Evolutionary conservation across 495 filamentous ascomycete species (phyloP).

Genomic region (Lasiosphaeria hispida): DNA sequence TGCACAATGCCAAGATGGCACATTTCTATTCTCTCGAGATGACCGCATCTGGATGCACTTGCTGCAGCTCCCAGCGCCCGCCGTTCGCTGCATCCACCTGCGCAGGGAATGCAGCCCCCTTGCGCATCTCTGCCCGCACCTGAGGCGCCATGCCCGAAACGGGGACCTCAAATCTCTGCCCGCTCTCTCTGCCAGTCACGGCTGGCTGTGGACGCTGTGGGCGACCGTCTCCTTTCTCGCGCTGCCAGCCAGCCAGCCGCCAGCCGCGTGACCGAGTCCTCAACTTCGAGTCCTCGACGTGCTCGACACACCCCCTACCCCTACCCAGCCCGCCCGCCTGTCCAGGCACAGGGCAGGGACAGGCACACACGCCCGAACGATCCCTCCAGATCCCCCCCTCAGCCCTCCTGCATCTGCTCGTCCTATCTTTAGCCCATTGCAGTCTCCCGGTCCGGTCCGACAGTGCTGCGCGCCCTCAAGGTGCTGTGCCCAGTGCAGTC

Average conservation of each 20-base stretch:
- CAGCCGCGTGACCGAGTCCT: too few species aligned
- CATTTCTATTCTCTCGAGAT: neutral
- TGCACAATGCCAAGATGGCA: neutral
- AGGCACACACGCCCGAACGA: too few species aligned
- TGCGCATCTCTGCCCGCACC: neutral
- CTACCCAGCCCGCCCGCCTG: too few species aligned
- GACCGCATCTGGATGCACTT: neutral
- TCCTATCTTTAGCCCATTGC: conserved; percentile 14
- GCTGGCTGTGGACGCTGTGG: neutral
- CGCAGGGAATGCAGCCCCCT: neutral
- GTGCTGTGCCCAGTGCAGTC: too few species aligned
- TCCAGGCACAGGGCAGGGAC: too few species aligned
- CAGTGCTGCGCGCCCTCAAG: neutral
- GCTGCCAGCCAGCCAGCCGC: too few species aligned
- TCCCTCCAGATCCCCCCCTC: neutral
- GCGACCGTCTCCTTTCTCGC: neutral
- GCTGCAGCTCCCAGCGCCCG: too few species aligned
- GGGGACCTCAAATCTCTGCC: neutral
- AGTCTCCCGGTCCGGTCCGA: conserved; percentile 7
- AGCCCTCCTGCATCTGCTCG: conserved; percentile 15
- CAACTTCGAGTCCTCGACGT: too few species aligned
- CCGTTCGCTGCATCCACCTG: neutral
- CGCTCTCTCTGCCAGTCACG: neutral
- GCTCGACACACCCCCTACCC: too few species aligned
- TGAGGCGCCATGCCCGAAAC: neutral